These are phyloP conservation scores for Coelastrella sp. DNA, from an alignment of 139 green algal species.

Conservation along the genomic window DNA sequence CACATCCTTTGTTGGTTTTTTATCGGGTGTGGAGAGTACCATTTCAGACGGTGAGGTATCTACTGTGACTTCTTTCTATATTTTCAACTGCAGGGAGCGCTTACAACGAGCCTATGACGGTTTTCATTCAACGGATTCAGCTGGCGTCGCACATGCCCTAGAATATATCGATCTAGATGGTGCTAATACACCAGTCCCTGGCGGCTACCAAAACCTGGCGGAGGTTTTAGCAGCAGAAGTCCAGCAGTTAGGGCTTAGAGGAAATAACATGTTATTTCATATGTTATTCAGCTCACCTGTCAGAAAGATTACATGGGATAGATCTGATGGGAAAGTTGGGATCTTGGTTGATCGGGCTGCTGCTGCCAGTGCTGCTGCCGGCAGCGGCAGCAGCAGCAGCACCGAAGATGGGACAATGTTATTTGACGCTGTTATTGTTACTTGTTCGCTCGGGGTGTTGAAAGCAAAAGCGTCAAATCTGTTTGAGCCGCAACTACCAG, in stretches of 20 bases:
- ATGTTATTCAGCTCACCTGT: constrained; percentile 39
- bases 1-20: no score
- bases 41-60: no score
- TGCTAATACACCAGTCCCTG: constrained; percentile 54
- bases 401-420: constrained; percentile 6
- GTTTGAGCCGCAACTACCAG: constrained; percentile 65
- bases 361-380: not conserved
- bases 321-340: not conserved
- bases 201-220: constrained; percentile 49
- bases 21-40: no score
- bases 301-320: constrained; percentile 41
- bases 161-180: constrained; percentile 59
- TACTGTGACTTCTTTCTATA: no score
- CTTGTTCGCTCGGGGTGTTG: constrained; percentile 59
- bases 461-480: constrained; percentile 48
- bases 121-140: constrained; percentile 56
- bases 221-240: constrained; percentile 33
- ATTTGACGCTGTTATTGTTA: constrained; percentile 60
- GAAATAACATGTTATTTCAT: not conserved
- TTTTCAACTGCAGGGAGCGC: constrained; percentile 46
- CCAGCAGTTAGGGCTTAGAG: not conserved
- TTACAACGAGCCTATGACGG: constrained; percentile 60
- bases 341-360: not conserved
- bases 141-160: constrained; percentile 23
- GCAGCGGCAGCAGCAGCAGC: not conserved